Percentiles rank a stretch among this genome's conserved stretches.
Evolutionary conservation across 108 stramenopile genomes (phyloP).

Genomic region (Nitzschia sp.): DNA sequence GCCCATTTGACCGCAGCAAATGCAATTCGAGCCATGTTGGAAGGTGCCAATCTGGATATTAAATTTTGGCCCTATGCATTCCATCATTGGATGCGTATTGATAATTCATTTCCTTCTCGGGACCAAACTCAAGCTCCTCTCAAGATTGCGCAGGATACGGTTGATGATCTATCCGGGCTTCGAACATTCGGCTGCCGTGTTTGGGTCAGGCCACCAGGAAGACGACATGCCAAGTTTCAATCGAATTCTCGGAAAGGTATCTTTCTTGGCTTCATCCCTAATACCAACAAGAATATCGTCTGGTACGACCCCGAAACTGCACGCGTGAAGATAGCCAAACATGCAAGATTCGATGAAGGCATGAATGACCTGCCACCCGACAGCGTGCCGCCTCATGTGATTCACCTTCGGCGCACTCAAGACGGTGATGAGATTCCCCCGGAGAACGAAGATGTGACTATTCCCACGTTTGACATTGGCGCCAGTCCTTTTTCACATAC

Average conservation of each 20-base stretch:
- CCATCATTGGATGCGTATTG: conserved; percentile 8
- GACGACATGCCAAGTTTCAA: conserved; percentile 18
- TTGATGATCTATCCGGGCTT: conserved; percentile 11
- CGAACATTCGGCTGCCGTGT: too few relatives aligned
- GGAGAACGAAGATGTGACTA: not conserved
- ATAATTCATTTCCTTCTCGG: conserved; percentile 15
- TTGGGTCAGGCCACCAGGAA: conserved; percentile 7
- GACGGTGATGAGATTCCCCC: not conserved
- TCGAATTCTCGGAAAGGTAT: conserved; percentile 18
- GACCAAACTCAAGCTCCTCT: conserved; percentile 8
- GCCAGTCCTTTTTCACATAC: not conserved
- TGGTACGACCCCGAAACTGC: conserved; percentile 22
- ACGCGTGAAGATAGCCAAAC: too few relatives aligned
- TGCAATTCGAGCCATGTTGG: conserved; percentile 19
- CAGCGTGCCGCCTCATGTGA: conserved; percentile 16
- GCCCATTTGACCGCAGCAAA: conserved; percentile 25
- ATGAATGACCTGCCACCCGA: conserved; percentile 38
- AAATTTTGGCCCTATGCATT: too few relatives aligned
- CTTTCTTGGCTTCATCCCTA: conserved; percentile 25
- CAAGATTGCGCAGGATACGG: not conserved
- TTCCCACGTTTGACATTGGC: not conserved
- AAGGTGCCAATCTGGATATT: conserved; percentile 33
- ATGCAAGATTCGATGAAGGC: too few relatives aligned
- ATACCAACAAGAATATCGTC: conserved; percentile 27
- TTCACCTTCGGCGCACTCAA: not conserved